Evolutionary conservation across 2,329 filamentous ascomycete species (phyloP).

Genomic region (Colletotrichum caudatum): DNA sequence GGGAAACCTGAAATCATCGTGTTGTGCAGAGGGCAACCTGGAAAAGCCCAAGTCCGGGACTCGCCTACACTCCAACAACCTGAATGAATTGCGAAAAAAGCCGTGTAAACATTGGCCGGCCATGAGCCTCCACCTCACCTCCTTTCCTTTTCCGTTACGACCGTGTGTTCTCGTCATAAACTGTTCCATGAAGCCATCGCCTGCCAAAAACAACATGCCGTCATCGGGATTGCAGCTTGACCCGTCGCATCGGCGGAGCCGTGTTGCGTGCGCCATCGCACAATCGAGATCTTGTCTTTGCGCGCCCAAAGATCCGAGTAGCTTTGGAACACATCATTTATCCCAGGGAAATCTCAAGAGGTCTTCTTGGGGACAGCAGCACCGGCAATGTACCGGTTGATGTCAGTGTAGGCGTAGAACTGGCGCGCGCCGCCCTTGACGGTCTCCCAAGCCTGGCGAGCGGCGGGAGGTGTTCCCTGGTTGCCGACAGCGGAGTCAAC

Average conservation of each 20-base stretch:
- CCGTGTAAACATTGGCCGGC: slow-evolving; percentile 36
- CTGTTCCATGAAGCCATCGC: slow-evolving; percentile 11
- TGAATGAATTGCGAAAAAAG: slow-evolving; percentile 35
- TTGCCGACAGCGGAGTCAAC: slow-evolving; percentile 86
- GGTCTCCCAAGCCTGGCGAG: slow-evolving; percentile 82
- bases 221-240: slow-evolving; percentile 33
- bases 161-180: slow-evolving; percentile 22
- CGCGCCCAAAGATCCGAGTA: background rate
- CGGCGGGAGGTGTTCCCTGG: slow-evolving; percentile 85
- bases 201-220: slow-evolving; percentile 24
- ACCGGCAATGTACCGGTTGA: slow-evolving; percentile 77
- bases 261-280: background rate
- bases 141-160: slow-evolving; percentile 31
- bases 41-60: slow-evolving; percentile 31
- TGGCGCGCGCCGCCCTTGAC: slow-evolving; percentile 80
- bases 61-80: slow-evolving; percentile 41
- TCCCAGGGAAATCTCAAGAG: slow-evolving; percentile 48
- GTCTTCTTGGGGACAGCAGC: slow-evolving; percentile 64
- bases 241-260: slow-evolving; percentile 37
- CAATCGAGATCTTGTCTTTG: background rate
- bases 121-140: slow-evolving; percentile 17
- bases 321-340: background rate
- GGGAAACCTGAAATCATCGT: slow-evolving; percentile 40
- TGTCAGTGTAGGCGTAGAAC: slow-evolving; percentile 83
- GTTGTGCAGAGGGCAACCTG: slow-evolving; percentile 34